Evolutionary conservation across 164 flowering plant genomes (phyloP).

Genomic region (Litsea cubeba): DNA sequence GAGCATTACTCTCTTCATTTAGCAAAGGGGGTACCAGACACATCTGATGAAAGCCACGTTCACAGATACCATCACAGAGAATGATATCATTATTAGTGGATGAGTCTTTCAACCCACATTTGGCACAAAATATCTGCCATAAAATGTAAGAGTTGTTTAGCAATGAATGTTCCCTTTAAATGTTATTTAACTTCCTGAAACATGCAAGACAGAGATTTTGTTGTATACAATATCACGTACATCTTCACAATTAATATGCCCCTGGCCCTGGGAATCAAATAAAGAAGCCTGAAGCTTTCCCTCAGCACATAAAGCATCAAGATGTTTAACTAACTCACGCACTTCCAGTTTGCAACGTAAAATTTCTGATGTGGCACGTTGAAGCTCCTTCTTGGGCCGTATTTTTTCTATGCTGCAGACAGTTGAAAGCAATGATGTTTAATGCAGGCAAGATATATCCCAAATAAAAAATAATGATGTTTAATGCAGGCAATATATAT

Average conservation of each 20-base stretch:
- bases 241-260: slow-evolving; percentile 90
- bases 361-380: slow-evolving; percentile 75
- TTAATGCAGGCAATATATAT: not conserved
- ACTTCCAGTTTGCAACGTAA: slow-evolving; percentile 65
- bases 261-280: slow-evolving; percentile 86
- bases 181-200: not conserved
- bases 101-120: slow-evolving; percentile 78
- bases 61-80: slow-evolving; percentile 93
- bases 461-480: not conserved
- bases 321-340: slow-evolving; percentile 66
- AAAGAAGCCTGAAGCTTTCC: slow-evolving; percentile 75
- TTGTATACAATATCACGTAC: slow-evolving; percentile 40
- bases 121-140: slow-evolving; percentile 94
- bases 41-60: slow-evolving; percentile 94
- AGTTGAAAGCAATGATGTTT: not conserved
- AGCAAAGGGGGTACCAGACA: slow-evolving; percentile 85
- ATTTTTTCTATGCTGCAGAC: slow-evolving; percentile 76
- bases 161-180: slow-evolving; percentile 8
- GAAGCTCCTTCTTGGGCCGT: slow-evolving; percentile 91
- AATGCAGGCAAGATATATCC: not conserved
- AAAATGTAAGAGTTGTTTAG: slow-evolving; percentile 10
- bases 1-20: slow-evolving; percentile 68
- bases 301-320: slow-evolving; percentile 60
- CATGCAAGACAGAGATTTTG: not conserved
- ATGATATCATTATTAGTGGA: slow-evolving; percentile 75